These are phyloP conservation scores for Pachyrhizus erosus DNA, from an alignment of 306 rosid genomes.

Conservation along the genomic window DNA sequence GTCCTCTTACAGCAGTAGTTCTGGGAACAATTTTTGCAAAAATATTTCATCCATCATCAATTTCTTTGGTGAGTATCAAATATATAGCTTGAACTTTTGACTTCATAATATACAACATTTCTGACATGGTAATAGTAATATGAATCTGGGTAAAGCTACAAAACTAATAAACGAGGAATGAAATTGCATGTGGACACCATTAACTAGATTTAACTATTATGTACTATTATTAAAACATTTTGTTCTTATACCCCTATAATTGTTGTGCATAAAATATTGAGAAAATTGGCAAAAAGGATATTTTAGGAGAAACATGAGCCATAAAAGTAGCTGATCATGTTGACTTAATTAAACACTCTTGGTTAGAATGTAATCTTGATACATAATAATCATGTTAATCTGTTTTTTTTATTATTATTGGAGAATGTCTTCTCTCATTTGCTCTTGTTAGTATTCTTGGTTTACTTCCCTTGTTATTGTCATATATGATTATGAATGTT, in stretches of 20 bases:
- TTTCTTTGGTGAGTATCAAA: slow-evolving; percentile 76
- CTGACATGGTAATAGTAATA: slow-evolving; percentile 16
- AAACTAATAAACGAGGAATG: neutral
- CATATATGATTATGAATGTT: slow-evolving; percentile 18
- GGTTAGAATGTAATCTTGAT: neutral
- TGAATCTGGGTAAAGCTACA: slow-evolving; percentile 34
- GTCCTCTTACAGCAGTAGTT: slow-evolving; percentile 94
- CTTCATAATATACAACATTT: slow-evolving; percentile 30
- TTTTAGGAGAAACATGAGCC: slow-evolving; percentile 17
- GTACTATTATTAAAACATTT: slow-evolving; percentile 3
- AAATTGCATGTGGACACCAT: slow-evolving; percentile 9
- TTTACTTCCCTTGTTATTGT: slow-evolving; percentile 37
- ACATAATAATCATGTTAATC: slow-evolving; percentile 14
- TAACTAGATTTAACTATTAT: slow-evolving; percentile 33
- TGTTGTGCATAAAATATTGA: slow-evolving; percentile 6
- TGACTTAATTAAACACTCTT: slow-evolving; percentile 1
- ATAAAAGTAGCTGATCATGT: neutral
- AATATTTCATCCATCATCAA: slow-evolving; percentile 77
- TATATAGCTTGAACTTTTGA: slow-evolving; percentile 38
- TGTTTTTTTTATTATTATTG: slow-evolving; percentile 32
- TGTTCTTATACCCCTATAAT: slow-evolving; percentile 1
- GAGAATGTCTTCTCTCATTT: slow-evolving; percentile 16
- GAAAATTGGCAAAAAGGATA: neutral
- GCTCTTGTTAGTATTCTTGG: neutral
- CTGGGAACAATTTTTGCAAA: slow-evolving; percentile 71